phyloP scores from a whole-genome alignment of 176 grass and related monocot species.

The Raddia distichophylla region DNA sequence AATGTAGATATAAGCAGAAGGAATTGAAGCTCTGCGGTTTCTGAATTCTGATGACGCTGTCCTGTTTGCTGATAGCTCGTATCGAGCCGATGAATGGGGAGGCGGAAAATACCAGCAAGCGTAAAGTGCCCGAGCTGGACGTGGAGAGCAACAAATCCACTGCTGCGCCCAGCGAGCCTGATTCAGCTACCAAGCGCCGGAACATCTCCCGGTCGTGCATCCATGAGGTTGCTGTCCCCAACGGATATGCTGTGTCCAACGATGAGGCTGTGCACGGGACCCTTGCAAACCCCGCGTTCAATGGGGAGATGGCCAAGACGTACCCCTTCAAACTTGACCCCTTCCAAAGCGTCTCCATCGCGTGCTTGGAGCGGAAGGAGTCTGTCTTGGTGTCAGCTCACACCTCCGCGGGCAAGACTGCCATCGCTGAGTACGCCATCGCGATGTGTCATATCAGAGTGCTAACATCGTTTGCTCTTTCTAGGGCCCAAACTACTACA shows the following conservation, averaged over 20 bases:
- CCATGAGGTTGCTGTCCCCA: constrained; percentile 90
- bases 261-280: constrained; percentile 73
- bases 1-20: not conserved
- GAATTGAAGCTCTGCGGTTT: not conserved
- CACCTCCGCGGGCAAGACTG: constrained; percentile 95
- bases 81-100: constrained; percentile 46
- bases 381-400: constrained; percentile 92
- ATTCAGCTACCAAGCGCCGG: constrained; percentile 64
- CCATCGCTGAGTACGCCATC: constrained; percentile 88
- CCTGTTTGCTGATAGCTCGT: not conserved
- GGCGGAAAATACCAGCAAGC: constrained; percentile 44
- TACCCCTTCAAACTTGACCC: constrained; percentile 96
- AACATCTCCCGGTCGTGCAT: constrained; percentile 73
- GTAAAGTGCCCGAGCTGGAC: constrained; percentile 44
- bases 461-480: too few species aligned
- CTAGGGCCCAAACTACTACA: too few species aligned
- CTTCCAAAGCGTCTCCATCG: constrained; percentile 85
- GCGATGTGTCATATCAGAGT: constrained; percentile 56
- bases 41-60: not conserved
- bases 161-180: constrained; percentile 4
- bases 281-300: constrained; percentile 61
- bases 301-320: constrained; percentile 87
- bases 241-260: constrained; percentile 51
- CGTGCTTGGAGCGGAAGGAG: constrained; percentile 87
- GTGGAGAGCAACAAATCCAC: constrained; percentile 6